Evolutionary conservation across 306 rosid genomes (phyloP).

Genomic region (Cicer pinnatifidum): DNA sequence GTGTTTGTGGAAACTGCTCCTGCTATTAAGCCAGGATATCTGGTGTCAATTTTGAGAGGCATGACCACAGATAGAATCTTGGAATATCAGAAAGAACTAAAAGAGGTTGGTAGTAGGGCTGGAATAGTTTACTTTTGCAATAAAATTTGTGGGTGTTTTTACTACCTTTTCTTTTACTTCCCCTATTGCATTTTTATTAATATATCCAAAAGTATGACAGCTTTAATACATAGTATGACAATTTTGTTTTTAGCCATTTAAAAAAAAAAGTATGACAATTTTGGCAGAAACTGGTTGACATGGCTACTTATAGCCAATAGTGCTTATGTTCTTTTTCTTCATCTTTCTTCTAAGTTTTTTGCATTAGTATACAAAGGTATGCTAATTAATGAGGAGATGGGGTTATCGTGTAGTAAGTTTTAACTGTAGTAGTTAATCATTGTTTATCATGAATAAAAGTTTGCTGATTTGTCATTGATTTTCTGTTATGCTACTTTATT

Average conservation of each 20-base stretch:
- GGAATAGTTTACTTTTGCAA: conserved; percentile 15
- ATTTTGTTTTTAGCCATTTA: too few relatives aligned
- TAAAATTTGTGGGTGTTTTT: neutral
- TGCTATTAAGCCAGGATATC: conserved; percentile 69
- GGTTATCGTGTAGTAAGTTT: neutral
- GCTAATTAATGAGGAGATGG: neutral
- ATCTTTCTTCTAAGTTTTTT: neutral
- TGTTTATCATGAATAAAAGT: conserved; percentile 4
- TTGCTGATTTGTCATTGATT: conserved; percentile 21
- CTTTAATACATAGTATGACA: neutral
- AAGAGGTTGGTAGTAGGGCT: conserved; percentile 63
- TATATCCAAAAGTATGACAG: conserved; percentile 9
- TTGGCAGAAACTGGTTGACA: neutral
- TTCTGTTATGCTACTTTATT: conserved; percentile 8
- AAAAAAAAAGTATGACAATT: too few relatives aligned
- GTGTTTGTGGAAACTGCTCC: conserved; percentile 72
- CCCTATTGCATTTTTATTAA: conserved; percentile 39
- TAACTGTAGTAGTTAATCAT: neutral
- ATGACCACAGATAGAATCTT: conserved; percentile 61
- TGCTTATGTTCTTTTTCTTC: neutral
- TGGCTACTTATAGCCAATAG: conserved; percentile 14
- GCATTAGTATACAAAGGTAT: neutral
- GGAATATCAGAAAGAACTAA: conserved; percentile 79
- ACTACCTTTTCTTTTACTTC: conserved; percentile 16
- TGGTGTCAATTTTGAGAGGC: conserved; percentile 69